Evolutionary conservation across 441 rosid genomes (phyloP), one percentile per base, ranked within the genome.

Genomic region (Populus hybrid): DNA sequence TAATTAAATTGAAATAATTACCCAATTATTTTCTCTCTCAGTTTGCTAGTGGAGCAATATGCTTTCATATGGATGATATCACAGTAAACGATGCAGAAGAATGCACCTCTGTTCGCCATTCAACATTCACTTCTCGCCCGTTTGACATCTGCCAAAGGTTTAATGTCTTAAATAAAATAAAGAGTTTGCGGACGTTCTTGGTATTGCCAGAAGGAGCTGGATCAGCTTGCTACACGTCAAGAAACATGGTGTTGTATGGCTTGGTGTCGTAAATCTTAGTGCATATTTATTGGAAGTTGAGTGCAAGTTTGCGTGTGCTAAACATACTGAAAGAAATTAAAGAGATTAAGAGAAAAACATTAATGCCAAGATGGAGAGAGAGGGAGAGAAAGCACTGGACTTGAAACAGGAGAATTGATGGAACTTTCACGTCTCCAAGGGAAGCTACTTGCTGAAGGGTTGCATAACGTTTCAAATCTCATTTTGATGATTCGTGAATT

Each of bases 261-360:
- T 26, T 71, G n/a, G 64, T 64, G 45, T 76, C 36, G 3, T 9
- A 38, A 38, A 38, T 38, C 42, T 38, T 0, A 38, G 42, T 38
- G 3, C 42, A 38, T 38, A 38, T 38, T 38, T 38, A 38, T 38
- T 38, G 42, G 42, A 1, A 38, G 11, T 38, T 38, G 0, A 38
- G 42, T 38, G 42, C 42, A 38, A 38, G 11, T 1, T 1, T 38
- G 42, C 42, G 42, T 38, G 50, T 11, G 50, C 50, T 42, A 42
- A 42, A 42, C 50, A 42, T 42, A 10, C 2, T 42, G 42, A 38
- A 9, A 38, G 42, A 59, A 29, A 1, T 56, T 78, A 24, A 73
- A 68, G 63, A 12, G 45, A 42, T 12, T 74, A 18, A 78, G 77
- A 77, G 77, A 61, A 1, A 79, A 10, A 74, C 74, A 5, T 14